Evolutionary conservation across 164 flowering plant species (phyloP).

Genomic region (Amborella trichopoda): DNA sequence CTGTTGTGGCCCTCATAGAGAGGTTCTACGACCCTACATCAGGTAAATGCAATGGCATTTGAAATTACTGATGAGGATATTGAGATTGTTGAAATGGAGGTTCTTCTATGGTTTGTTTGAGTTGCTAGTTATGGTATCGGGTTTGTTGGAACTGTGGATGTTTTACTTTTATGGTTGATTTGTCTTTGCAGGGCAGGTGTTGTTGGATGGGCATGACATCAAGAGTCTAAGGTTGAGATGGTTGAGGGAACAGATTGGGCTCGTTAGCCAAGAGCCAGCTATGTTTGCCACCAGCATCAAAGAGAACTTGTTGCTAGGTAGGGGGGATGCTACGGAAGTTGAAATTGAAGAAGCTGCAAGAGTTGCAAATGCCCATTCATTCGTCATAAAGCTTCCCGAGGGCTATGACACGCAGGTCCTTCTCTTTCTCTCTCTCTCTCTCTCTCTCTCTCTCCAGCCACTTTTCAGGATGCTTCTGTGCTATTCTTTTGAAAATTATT

Average conservation of each 20-base stretch:
- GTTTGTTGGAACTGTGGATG: too few relatives aligned
- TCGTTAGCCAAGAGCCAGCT: constrained; percentile 97
- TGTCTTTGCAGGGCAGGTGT: constrained; percentile 57
- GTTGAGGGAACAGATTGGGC: constrained; percentile 94
- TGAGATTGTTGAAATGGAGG: too few relatives aligned
- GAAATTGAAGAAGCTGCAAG: constrained; percentile 95
- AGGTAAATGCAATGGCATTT: too few relatives aligned
- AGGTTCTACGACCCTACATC: constrained; percentile 77
- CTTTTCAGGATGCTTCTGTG: not conserved
- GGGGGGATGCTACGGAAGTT: constrained; percentile 67
- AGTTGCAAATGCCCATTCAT: constrained; percentile 95
- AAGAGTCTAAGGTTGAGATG: constrained; percentile 69
- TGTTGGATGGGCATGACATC: constrained; percentile 90
- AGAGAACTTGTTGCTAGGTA: constrained; percentile 83
- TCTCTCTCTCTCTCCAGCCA: too few relatives aligned
- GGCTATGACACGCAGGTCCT: constrained; percentile 97
- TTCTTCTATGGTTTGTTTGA: too few relatives aligned
- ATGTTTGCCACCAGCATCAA: constrained; percentile 86
- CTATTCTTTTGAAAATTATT: not conserved
- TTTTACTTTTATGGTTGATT: too few relatives aligned
- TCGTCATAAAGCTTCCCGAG: constrained; percentile 75
- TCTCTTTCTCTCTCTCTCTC: too few relatives aligned
- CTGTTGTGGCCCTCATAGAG: constrained; percentile 82
- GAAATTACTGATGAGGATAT: too few relatives aligned
- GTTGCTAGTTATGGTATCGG: too few relatives aligned